phyloP scores from a whole-genome alignment of 1,284 basidiomycete genomes.

The Agroathelia rolfsii region DNA sequence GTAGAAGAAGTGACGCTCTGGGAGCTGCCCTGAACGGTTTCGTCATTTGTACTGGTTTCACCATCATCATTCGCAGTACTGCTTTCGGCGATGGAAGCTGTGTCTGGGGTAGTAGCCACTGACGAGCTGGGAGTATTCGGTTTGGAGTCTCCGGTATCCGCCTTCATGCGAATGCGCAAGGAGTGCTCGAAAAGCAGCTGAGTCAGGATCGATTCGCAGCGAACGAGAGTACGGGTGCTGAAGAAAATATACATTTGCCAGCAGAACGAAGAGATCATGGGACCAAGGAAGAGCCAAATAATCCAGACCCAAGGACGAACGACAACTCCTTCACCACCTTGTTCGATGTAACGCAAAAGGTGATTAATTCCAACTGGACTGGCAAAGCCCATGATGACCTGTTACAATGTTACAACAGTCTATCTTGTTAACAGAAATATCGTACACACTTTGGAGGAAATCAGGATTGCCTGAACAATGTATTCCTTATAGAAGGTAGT shows the following conservation, averaged over 20 bases:
- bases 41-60: constrained; percentile 11
- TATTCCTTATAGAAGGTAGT: constrained; percentile 21
- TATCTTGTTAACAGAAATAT: background rate
- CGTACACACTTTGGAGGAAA: constrained; percentile 19
- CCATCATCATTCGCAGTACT: constrained; percentile 8
- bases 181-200: constrained; percentile 66
- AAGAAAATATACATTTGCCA: constrained; percentile 18
- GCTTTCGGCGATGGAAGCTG: constrained; percentile 16
- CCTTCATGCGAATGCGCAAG: constrained; percentile 56
- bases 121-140: constrained; percentile 12
- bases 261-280: constrained; percentile 14
- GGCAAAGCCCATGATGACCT: constrained; percentile 25
- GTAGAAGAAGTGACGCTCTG: constrained; percentile 13
- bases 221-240: constrained; percentile 37
- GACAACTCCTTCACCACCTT: constrained; percentile 22
- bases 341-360: constrained; percentile 36
- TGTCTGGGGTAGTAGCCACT: constrained; percentile 18
- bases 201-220: constrained; percentile 53
- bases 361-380: constrained; percentile 42
- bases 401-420: constrained; percentile 5
- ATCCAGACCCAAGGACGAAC: constrained; percentile 41
- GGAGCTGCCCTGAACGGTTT: constrained; percentile 16
- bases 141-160: constrained; percentile 25
- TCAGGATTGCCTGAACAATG: constrained; percentile 16
- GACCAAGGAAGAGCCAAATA: constrained; percentile 27